Evolutionary conservation across 2,329 filamentous ascomycete genomes (phyloP), one percentile per base, ranked within the genome.

Genomic region (Scedosporium apiospermum): DNA sequence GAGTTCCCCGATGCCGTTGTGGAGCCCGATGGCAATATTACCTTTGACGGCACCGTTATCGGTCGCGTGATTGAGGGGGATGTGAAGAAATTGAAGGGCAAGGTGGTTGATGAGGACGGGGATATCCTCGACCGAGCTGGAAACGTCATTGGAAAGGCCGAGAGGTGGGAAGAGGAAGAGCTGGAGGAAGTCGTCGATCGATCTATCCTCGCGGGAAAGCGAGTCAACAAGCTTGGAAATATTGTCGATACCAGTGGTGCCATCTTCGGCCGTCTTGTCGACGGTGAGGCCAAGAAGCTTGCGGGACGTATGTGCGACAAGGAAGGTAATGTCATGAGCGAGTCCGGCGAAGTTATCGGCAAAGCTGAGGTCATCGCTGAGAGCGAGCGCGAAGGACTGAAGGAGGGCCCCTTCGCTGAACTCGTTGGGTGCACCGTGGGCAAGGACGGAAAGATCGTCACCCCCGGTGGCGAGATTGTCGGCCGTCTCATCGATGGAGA

Each of bases 401-500:
- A 82, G 75, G 87, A 90, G 65, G 88, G 87, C 0, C 85, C 86
- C 14, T 91, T 91, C 70, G 82, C 86, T 14, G 87, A 88, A 67
- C 82, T 88, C 23, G 76, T 81, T 51, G 85, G 84, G 59, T 83
- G 86, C 65, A 86, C 82, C 5, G 85, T 90, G 38, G 80, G 80
- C 72, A 89, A 88, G 73, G 87, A 89, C 49, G 88, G 88, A 61
- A 88, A 85, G 64, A 79, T 90, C 49, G 81, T 88, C 51, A 88
- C 88, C 7, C 77, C 81, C 0, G 78, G 83, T 59, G 90, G 88
- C 42, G 85, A 89, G 65, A 80, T 89, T 26, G 89, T 95, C 58
- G 91, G 91, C 23, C 80, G 87, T 51, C 81, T 93, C 46, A 78
- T 82, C 3, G 83, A 86, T 57, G 91, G 90, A 2, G 88, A 96